Conservation (phyloP, 371 early-diverging fungal genomes). For the Synchytrium microbalum region DNA sequence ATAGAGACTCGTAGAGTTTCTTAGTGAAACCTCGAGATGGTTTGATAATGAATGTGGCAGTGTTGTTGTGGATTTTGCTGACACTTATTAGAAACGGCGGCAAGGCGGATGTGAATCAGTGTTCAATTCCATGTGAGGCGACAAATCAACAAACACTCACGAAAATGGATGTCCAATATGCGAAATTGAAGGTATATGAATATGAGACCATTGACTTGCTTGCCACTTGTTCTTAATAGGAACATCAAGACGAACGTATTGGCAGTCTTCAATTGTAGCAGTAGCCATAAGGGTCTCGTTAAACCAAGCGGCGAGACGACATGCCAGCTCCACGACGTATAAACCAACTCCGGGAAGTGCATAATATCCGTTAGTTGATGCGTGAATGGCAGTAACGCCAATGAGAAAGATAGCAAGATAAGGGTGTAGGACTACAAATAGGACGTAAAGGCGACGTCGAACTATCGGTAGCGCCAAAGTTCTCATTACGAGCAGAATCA, state of each 20-base stretch:
- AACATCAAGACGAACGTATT: not conserved
- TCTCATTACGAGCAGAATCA: not conserved
- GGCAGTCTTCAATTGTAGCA: not conserved
- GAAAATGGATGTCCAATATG: not conserved
- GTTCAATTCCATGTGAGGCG: not conserved
- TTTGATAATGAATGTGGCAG: not conserved
- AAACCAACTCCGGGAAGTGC: not conserved
- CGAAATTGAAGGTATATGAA: not conserved
- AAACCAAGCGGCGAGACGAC: not conserved
- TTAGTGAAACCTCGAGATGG: not conserved
- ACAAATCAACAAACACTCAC: not conserved
- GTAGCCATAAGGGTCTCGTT: not conserved
- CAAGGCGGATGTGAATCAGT: too few species aligned
- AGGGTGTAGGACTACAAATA: not conserved
- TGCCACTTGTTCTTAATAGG: not conserved
- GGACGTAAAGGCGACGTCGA: not conserved
- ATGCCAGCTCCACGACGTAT: not conserved
- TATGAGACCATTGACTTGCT: not conserved
- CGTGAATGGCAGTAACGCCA: not conserved
- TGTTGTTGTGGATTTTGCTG: not conserved
- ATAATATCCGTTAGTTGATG: not conserved
- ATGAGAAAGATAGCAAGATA: not conserved
- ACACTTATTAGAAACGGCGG: not conserved
- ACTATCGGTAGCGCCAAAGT: not conserved
- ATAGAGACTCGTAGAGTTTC: not conserved